These are phyloP conservation scores for Thermochaetoides thermophila DNA, from an alignment of 495 filamentous ascomycete genomes.

Conservation along the genomic window DNA sequence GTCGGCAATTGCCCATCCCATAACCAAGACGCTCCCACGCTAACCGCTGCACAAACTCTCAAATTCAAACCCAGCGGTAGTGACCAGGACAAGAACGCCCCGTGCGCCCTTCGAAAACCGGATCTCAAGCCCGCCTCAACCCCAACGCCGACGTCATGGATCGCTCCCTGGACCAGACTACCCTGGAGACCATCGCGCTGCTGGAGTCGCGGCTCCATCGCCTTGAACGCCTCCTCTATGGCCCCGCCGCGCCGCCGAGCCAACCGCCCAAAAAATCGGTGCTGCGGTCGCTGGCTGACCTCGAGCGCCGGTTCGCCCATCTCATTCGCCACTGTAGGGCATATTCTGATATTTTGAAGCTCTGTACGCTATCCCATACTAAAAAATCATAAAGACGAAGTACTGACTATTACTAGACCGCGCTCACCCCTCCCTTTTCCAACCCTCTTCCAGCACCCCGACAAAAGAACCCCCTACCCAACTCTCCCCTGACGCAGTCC, in stretches of 20 bases:
- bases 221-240: conserved; percentile 61
- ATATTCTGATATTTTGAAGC: conserved; percentile 34
- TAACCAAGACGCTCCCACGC: too few relatives aligned
- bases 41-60: background rate
- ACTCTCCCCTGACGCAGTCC: conserved; percentile 28
- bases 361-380: conserved; percentile 23
- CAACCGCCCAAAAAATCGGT: conserved; percentile 27
- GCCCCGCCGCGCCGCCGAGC: conserved; percentile 24
- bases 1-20: background rate
- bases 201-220: conserved; percentile 63
- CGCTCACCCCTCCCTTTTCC: conserved; percentile 33
- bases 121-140: too few relatives aligned
- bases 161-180: conserved; percentile 33
- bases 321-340: conserved; percentile 27
- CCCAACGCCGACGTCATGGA: conserved; percentile 33
- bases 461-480: conserved; percentile 24
- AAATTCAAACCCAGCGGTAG: background rate
- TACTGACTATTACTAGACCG: conserved; percentile 24
- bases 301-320: conserved; percentile 41
- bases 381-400: conserved; percentile 1
- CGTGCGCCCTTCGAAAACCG: too few relatives aligned
- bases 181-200: conserved; percentile 52
- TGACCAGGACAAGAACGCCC: too few relatives aligned
- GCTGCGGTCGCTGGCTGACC: conserved; percentile 40
- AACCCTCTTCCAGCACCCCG: conserved; percentile 15